Percentiles rank a stretch among this genome's conserved stretches.
phyloP scores from a whole-genome alignment of 2,329 filamentous ascomycete species.

The Chrysoporthe deuterocubensis region DNA sequence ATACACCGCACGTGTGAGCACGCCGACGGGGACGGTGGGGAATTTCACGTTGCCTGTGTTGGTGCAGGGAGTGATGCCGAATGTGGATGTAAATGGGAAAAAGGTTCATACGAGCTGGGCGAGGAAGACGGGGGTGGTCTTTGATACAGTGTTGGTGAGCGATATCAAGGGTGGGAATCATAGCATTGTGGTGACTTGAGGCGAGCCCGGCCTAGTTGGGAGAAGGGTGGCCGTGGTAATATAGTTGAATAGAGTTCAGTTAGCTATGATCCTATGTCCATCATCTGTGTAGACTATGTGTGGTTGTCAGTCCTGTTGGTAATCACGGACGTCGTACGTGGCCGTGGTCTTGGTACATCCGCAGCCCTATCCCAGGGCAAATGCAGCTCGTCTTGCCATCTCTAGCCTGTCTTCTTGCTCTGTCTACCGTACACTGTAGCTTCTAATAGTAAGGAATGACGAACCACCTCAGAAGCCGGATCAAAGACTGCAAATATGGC shows the following conservation, averaged over 20 bases:
- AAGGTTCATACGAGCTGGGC: slow-evolving; percentile 20
- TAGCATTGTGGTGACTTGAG: slow-evolving; percentile 25
- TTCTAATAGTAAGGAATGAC: not conserved
- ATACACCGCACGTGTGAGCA: slow-evolving; percentile 34
- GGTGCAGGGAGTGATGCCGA: slow-evolving; percentile 20
- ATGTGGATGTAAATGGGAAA: slow-evolving; percentile 32
- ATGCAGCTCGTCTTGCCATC: not conserved
- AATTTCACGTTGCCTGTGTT: slow-evolving; percentile 34
- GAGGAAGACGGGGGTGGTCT: slow-evolving; percentile 23
- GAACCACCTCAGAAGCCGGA: not conserved
- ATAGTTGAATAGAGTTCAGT: not conserved
- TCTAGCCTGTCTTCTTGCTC: slow-evolving; percentile 13
- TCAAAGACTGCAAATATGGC: not conserved
- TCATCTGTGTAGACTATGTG: slow-evolving; percentile 4
- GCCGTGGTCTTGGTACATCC: not conserved
- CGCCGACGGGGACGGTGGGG: slow-evolving; percentile 34
- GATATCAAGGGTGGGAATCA: slow-evolving; percentile 24
- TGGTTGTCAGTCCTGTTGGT: not conserved
- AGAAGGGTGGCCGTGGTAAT: not conserved
- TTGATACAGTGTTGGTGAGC: slow-evolving; percentile 27
- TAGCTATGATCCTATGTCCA: not conserved
- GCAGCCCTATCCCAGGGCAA: not conserved
- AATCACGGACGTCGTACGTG: not conserved
- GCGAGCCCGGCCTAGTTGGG: not conserved
- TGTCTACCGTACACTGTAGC: not conserved